These are phyloP conservation scores for Corymbia calophylla DNA, from an alignment of 441 rosid species.

Conservation along the genomic window DNA sequence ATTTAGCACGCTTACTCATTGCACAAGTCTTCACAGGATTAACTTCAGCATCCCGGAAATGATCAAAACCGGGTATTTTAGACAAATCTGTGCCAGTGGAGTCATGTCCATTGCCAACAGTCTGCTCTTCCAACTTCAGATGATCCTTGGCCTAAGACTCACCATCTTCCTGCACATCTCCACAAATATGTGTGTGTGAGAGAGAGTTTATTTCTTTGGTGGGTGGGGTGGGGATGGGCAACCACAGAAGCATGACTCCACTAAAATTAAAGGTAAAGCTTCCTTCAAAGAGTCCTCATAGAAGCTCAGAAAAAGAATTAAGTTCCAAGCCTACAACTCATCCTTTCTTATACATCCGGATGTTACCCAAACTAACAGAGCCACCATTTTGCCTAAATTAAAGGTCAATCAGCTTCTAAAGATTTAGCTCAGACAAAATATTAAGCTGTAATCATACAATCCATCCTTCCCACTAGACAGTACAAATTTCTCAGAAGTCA, in stretches of 20 bases:
- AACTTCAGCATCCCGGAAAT: slow-evolving; percentile 44
- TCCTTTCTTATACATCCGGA: not conserved
- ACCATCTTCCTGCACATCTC: slow-evolving; percentile 43
- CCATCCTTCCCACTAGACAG: not conserved
- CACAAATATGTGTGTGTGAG: not conserved
- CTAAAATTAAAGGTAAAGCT: not conserved
- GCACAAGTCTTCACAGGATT: slow-evolving; percentile 75
- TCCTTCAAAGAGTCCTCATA: not conserved
- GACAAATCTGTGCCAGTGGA: slow-evolving; percentile 8
- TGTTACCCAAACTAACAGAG: not conserved
- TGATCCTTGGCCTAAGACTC: slow-evolving; percentile 13
- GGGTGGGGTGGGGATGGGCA: not conserved
- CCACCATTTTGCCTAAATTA: not conserved
- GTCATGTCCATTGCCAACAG: slow-evolving; percentile 11
- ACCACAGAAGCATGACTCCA: not conserved
- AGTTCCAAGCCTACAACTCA: not conserved
- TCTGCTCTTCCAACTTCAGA: slow-evolving; percentile 21
- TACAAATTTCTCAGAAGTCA: not conserved
- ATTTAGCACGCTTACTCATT: slow-evolving; percentile 38
- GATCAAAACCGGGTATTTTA: slow-evolving; percentile 49
- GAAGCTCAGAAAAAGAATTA: not conserved
- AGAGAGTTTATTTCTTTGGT: not conserved
- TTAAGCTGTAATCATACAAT: not conserved
- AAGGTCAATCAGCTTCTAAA: not conserved
- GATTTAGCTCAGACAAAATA: not conserved